These are phyloP conservation scores for Cinchona pubescens DNA, from an alignment of 257 asterid species.

Conservation along the genomic window DNA sequence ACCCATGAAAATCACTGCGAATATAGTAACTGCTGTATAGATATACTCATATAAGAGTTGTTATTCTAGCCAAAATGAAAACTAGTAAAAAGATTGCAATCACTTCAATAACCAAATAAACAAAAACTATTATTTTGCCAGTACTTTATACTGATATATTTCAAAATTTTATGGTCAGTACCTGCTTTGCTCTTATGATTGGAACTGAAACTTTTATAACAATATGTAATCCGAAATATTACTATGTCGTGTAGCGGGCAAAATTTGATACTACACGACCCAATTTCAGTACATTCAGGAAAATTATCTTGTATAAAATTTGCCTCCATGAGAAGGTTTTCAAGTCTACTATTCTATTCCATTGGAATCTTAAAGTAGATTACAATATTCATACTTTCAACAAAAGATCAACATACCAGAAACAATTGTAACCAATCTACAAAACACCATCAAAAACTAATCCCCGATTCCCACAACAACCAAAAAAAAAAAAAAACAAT, in stretches of 20 bases:
- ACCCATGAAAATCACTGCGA: too few relatives aligned
- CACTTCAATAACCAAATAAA: neutral
- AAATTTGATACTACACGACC: neutral
- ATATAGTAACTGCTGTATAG: too few relatives aligned
- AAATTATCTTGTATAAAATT: neutral
- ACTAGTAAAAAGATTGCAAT: too few relatives aligned
- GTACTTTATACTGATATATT: neutral
- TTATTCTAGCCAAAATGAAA: too few relatives aligned
- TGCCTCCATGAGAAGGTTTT: neutral
- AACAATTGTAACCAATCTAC: neutral
- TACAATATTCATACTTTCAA: neutral
- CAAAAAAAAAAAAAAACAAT: too few relatives aligned
- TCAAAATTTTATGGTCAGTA: neutral
- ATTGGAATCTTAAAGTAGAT: neutral
- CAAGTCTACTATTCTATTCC: neutral
- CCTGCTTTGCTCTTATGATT: neutral
- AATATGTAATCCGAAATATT: neutral
- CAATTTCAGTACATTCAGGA: neutral
- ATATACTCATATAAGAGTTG: too few relatives aligned
- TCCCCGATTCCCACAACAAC: neutral
- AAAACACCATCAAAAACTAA: neutral
- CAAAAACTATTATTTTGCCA: neutral
- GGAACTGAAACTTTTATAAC: neutral
- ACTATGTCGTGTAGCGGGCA: neutral
- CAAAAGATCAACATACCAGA: neutral